Percentiles rank a stretch among this genome's conserved stretches.
These are phyloP conservation scores for Cryphonectria carpinicola DNA, from an alignment of 2,329 filamentous ascomycete species.

Conservation along the genomic window DNA sequence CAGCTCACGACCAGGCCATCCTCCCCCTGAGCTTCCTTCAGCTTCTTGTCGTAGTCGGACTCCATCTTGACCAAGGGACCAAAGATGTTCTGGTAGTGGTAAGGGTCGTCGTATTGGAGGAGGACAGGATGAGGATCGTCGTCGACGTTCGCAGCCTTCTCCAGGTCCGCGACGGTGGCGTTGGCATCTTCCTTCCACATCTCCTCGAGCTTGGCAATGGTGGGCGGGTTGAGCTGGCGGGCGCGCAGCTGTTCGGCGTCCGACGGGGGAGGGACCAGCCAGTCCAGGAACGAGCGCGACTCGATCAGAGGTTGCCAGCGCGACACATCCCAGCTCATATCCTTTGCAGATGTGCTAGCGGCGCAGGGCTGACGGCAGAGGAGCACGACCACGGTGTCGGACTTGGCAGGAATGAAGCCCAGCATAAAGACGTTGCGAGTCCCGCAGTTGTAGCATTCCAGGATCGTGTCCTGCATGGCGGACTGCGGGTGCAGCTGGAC, in stretches of 20 bases:
- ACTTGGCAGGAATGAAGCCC: constrained; percentile 97
- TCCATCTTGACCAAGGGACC: constrained; percentile 98
- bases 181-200: constrained; percentile 96
- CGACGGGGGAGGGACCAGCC: constrained; percentile 87
- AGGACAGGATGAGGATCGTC: constrained; percentile 94
- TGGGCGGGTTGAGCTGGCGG: constrained; percentile 87
- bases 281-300: constrained; percentile 90
- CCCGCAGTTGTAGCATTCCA: constrained; percentile 99
- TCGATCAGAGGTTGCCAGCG: constrained; percentile 98
- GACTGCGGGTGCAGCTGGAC: constrained; percentile 95
- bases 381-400: constrained; percentile 95
- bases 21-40: constrained; percentile 97
- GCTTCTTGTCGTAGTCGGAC: constrained; percentile 97
- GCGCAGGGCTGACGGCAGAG: constrained; percentile 96
- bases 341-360: constrained; percentile 91
- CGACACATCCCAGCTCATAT: constrained; percentile 99
- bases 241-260: constrained; percentile 96
- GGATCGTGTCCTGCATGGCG: constrained; percentile 88
- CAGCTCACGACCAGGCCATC: constrained; percentile 93
- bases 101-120: constrained; percentile 93
- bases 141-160: constrained; percentile 88
- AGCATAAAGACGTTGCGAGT: constrained; percentile 99
- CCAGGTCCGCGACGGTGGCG: constrained; percentile 87
- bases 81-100: constrained; percentile 98
- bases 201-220: constrained; percentile 95